Base-by-base conservation (phyloP, 768 basidiomycete genomes). In the Leccinum longicurvipes region DNA sequence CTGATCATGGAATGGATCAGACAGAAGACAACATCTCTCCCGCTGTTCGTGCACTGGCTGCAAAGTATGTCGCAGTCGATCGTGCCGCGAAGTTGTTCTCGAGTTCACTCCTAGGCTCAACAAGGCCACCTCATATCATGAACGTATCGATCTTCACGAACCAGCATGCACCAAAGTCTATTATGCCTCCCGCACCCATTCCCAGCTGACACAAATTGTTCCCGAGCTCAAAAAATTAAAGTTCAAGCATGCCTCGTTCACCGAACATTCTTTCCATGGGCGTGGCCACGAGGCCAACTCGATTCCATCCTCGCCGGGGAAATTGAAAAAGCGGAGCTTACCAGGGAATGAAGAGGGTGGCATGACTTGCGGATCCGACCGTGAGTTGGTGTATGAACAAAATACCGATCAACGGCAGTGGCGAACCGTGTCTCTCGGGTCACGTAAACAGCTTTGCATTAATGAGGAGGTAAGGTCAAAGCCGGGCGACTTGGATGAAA, bases 181-280 rank as follows among this genome's bases (percentile, higher is more conserved):
- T 70, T 97, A 95, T 66, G 90, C 95, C 0, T 98, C 97, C 0
- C 80, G 96, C 29, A 99, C 96, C 1, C 96, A 99, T 72, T 95
- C 95, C 2, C 96, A 99, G 65, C 82, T 99, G 4, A 79, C 93
- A 2, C 96, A 99, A 69, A 79, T 98, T 4, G 77, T 94, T 17
- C 87, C 89, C 4, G 97, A 99, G 66, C 76, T 98, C 10, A 79
- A 75, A 39, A 88, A 84, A 62, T 81, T 96, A n/a, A 77, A 77
- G 58, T 68, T 94, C 67, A 67, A 72, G 17, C 51, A 74, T 47
- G 52, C 62, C 25, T 68, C 68, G 19, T 49, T 57, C 25, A 34
- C 31, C 34, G 36, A 54, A 3, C 44, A 58, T 48, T 57, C 63
- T n/a, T 57, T 72, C 11, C 60, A 56, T 4, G 47, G 7, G 1